Evolutionary conservation across 192 early-diverging fungal genomes (phyloP).

Genomic region (Backusella australiensis): DNA sequence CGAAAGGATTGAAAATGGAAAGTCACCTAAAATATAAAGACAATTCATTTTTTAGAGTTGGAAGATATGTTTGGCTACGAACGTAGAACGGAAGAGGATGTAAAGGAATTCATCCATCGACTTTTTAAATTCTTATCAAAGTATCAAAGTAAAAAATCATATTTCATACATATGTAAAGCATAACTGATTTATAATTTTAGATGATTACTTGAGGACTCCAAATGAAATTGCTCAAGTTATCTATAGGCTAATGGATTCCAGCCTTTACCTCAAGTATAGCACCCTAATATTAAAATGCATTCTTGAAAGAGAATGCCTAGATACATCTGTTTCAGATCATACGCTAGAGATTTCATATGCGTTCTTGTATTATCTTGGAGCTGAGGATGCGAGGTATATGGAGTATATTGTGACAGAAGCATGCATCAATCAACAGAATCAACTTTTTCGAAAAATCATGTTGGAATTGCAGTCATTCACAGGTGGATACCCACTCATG

Average conservation of each 20-base stretch:
- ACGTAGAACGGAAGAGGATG: slow-evolving; percentile 7
- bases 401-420: slow-evolving; percentile 34
- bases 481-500: neutral
- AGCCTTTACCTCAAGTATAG: slow-evolving; percentile 40
- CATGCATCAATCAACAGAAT: slow-evolving; percentile 5
- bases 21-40: neutral
- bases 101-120: slow-evolving; percentile 9
- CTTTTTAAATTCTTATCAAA: slow-evolving; percentile 29
- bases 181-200: slow-evolving; percentile 15
- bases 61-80: slow-evolving; percentile 22
- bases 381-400: slow-evolving; percentile 44
- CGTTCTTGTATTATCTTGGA: slow-evolving; percentile 44
- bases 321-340: neutral
- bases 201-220: slow-evolving; percentile 46
- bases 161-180: neutral
- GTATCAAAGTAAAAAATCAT: slow-evolving; percentile 26
- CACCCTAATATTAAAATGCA: slow-evolving; percentile 23
- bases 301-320: slow-evolving; percentile 26
- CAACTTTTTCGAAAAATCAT: slow-evolving; percentile 51
- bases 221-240: slow-evolving; percentile 40
- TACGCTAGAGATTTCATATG: slow-evolving; percentile 44
- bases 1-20: neutral
- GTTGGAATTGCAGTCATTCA: slow-evolving; percentile 32
- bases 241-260: slow-evolving; percentile 54
- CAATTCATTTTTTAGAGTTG: slow-evolving; percentile 17